Conservation (phyloP, 176 grass and related monocot genomes). For the Carex scoparia region DNA sequence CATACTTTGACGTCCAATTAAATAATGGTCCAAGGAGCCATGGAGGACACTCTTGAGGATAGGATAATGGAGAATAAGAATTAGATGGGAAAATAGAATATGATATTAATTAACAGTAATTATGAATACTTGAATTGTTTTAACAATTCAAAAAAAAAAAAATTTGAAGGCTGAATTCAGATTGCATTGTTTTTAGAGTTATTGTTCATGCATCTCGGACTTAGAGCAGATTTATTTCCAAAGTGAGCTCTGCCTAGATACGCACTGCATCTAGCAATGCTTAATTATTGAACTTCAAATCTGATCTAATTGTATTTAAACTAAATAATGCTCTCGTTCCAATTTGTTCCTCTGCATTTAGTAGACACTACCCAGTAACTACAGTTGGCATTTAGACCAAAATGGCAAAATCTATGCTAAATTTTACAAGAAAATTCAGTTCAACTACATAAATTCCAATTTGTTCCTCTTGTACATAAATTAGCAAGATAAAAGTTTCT, state of each 20-base stretch:
- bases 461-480: too few species aligned
- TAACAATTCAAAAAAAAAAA: too few species aligned
- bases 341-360: not conserved
- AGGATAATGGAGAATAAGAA: not conserved
- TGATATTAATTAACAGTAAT: too few species aligned
- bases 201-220: too few species aligned
- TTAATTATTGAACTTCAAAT: constrained; percentile 5
- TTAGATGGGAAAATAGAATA: not conserved
- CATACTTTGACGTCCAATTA: not conserved
- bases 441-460: not conserved
- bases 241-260: not conserved
- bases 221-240: too few species aligned
- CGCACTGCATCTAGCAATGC: not conserved
- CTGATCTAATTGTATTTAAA: not conserved
- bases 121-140: too few species aligned
- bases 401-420: not conserved
- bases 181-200: too few species aligned
- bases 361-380: not conserved
- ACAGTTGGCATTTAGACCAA: not conserved
- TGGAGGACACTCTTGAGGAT: not conserved
- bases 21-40: not conserved
- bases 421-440: not conserved
- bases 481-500: too few species aligned
- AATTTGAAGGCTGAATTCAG: too few species aligned
- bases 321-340: not conserved